Evolutionary conservation across 2,329 filamentous ascomycete species (phyloP), one percentile per base, ranked within the genome.

Genomic region (Colletotrichum plurivorum): DNA sequence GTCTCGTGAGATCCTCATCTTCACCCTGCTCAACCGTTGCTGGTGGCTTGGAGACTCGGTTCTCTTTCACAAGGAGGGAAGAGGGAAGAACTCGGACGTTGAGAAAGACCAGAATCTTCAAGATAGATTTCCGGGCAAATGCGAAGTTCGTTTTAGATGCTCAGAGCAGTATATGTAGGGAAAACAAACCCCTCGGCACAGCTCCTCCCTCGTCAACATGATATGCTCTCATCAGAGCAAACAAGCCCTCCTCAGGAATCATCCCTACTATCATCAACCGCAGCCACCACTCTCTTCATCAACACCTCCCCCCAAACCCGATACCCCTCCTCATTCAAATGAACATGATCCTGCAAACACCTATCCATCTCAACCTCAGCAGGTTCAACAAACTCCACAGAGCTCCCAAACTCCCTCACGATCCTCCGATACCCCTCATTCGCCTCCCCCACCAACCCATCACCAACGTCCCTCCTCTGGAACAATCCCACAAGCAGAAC

Each of bases 401-500:
- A 16, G 9, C 53, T 25, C 43, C 16, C 18, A 27, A 10, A 15
- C 22, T 49, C 8, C 9, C 7, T 5, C 16, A 12, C 27, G 15
- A 12, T 7, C 4, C 8, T 27, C 1, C 1, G 7, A 39, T 49
- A 61, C 18, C 18, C 6, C 20, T 18, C 16, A 8, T 48, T 49
- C 12, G 60, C 22, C 16, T 41, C 15, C 9, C 12, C 13, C n/a
- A 56, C 27, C 18, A 49, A 9, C 9, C n/a, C 51, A 18, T n/a
- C 15, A 12, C 36, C 16, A 43, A 27, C 16, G 4, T 61, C 46
- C 43, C 16, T 58, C 43, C 55, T 46, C 25, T 12, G 16, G 7
- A 58, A 58, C 22, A 58, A 25, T 9, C 55, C 55, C 15, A 45
- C 41, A 5, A 58, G 41, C 1, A 58, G 22, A 6, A 58, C 45